phyloP scores from a whole-genome alignment of 2,329 filamentous ascomycete species.

The Grosmannia clavigera region DNA sequence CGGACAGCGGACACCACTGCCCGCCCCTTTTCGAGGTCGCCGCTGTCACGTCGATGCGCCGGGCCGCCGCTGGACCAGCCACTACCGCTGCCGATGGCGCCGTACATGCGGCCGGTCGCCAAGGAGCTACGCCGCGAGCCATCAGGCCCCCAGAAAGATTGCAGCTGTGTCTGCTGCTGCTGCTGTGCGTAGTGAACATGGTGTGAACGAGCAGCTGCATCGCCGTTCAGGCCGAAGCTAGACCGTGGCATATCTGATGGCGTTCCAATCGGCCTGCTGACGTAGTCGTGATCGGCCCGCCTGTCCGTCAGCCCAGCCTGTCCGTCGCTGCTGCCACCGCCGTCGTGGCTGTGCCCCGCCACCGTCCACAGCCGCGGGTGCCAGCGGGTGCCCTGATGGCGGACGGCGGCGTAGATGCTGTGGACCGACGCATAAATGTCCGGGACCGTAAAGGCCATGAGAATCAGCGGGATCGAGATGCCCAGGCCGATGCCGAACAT shows the following conservation, averaged over 20 bases:
- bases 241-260: too few species aligned
- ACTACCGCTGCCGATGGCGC: neutral
- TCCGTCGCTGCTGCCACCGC: neutral
- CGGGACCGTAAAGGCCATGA: conserved; percentile 24
- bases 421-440: conserved; percentile 18
- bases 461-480: conserved; percentile 25
- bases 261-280: too few species aligned
- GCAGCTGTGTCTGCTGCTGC: neutral
- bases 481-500: conserved; percentile 26
- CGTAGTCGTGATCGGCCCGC: neutral
- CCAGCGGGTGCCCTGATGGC: neutral
- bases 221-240: neutral
- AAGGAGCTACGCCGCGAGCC: neutral
- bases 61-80: conserved; percentile 4
- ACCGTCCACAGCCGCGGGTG: too few species aligned
- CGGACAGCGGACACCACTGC: neutral
- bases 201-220: neutral
- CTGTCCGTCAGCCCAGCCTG: neutral
- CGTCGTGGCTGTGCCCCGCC: neutral
- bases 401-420: neutral
- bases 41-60: neutral
- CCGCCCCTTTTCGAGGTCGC: conserved; percentile 7
- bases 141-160: neutral
- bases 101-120: neutral
- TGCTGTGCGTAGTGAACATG: neutral